Evolutionary conservation across 2,329 filamentous ascomycete species (phyloP).

Genomic region (Septoria petroselini): DNA sequence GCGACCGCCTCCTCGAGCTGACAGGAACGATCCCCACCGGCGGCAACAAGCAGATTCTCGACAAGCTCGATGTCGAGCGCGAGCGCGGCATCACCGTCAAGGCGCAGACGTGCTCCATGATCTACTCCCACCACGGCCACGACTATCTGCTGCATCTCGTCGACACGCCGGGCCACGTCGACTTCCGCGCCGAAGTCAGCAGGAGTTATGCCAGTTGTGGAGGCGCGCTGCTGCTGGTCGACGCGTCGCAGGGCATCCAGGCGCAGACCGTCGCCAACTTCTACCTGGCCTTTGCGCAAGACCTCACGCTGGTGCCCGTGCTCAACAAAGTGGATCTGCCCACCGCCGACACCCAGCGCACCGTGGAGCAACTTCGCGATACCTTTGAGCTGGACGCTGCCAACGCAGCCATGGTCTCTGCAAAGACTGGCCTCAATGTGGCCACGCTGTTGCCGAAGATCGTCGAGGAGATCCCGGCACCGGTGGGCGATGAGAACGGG

Average conservation of each 20-base stretch:
- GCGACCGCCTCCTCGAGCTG: constrained; percentile 85
- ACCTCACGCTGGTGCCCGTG: constrained; percentile 80
- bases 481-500: constrained; percentile 67
- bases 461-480: constrained; percentile 78
- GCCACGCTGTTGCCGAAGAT: constrained; percentile 78
- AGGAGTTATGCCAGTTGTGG: constrained; percentile 95
- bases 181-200: constrained; percentile 94
- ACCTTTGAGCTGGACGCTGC: constrained; percentile 84
- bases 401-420: constrained; percentile 75
- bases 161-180: constrained; percentile 95
- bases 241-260: constrained; percentile 94
- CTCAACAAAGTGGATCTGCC: constrained; percentile 96
- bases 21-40: constrained; percentile 89
- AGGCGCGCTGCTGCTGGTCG: constrained; percentile 85
- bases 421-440: constrained; percentile 91
- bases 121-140: constrained; percentile 78
- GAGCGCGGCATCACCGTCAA: constrained; percentile 98
- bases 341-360: constrained; percentile 80
- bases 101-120: constrained; percentile 97
- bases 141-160: constrained; percentile 95
- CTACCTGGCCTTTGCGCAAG: constrained; percentile 92
- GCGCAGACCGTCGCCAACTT: constrained; percentile 99
- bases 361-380: constrained; percentile 78
- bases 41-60: constrained; percentile 89
- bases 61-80: constrained; percentile 94